Evolutionary conservation across 768 basidiomycete species (phyloP).

Genomic region (Vararia minispora): DNA sequence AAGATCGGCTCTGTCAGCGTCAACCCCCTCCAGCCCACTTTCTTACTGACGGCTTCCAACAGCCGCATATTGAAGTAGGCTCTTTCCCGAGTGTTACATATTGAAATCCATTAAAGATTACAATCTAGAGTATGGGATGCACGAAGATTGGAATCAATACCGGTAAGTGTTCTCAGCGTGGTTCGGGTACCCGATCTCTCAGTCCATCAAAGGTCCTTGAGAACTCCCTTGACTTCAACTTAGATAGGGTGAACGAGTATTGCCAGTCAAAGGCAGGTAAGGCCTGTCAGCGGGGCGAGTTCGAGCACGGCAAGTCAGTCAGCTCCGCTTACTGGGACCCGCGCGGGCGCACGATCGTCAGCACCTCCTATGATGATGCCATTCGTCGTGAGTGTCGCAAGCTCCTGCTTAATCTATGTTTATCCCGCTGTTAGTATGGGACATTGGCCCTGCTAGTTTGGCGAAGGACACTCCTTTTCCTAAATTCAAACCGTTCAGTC

Average conservation of each 20-base stretch:
- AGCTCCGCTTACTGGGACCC: conserved; percentile 86
- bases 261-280: conserved; percentile 40
- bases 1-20: conserved; percentile 77
- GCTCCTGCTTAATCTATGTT: background rate
- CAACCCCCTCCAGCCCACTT: conserved; percentile 57
- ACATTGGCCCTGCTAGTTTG: conserved; percentile 44
- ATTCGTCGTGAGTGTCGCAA: conserved; percentile 43
- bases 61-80: conserved; percentile 57
- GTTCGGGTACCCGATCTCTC: conserved; percentile 3
- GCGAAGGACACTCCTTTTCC: conserved; percentile 39
- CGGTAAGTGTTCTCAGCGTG: conserved; percentile 9
- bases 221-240: conserved; percentile 22
- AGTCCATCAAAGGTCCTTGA: conserved; percentile 4
- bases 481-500: conserved; percentile 50
- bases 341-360: conserved; percentile 65
- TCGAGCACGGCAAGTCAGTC: conserved; percentile 62
- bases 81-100: background rate
- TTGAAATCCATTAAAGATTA: background rate
- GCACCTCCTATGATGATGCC: conserved; percentile 77
- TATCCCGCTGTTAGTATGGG: conserved; percentile 52
- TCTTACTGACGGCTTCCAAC: conserved; percentile 70
- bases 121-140: conserved; percentile 65
- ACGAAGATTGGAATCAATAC: conserved; percentile 46
- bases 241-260: conserved; percentile 37
- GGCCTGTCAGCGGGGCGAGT: conserved; percentile 49